Evolutionary conservation across 164 flowering plant genomes (phyloP).

Genomic region (Stephania cephalantha): DNA sequence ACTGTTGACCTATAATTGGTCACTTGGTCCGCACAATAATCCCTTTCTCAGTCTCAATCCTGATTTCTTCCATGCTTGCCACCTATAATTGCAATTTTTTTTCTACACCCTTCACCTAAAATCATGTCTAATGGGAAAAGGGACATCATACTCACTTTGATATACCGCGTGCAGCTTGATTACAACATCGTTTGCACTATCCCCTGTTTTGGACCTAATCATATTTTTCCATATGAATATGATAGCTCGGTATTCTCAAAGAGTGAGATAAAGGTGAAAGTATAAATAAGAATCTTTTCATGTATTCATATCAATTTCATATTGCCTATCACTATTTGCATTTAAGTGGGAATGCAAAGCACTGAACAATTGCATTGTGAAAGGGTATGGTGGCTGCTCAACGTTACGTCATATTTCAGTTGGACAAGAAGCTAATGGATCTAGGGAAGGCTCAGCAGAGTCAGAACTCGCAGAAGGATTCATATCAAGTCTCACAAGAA

Average conservation of each 20-base stretch:
- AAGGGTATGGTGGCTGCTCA: neutral
- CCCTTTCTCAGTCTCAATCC: neutral
- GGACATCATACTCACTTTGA: neutral
- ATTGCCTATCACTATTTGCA: neutral
- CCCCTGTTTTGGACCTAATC: neutral
- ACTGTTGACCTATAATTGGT: neutral
- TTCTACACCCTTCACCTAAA: neutral
- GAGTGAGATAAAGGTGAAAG: neutral
- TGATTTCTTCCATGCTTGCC: neutral
- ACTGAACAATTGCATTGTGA: neutral
- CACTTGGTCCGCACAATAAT: neutral
- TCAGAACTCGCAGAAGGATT: neutral
- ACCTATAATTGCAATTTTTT: neutral
- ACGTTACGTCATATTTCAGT: neutral
- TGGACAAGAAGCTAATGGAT: neutral
- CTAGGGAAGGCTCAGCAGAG: neutral
- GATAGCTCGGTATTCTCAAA: neutral
- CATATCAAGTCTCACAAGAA: neutral
- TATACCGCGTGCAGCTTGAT: neutral
- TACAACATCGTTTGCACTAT: neutral
- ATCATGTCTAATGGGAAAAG: too few species aligned
- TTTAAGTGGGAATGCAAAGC: neutral
- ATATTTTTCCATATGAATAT: neutral
- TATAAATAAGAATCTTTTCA: too few species aligned
- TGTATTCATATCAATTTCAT: neutral